Evolutionary conservation across 306 rosid species (phyloP).

Genomic region (Lupinus albus): DNA sequence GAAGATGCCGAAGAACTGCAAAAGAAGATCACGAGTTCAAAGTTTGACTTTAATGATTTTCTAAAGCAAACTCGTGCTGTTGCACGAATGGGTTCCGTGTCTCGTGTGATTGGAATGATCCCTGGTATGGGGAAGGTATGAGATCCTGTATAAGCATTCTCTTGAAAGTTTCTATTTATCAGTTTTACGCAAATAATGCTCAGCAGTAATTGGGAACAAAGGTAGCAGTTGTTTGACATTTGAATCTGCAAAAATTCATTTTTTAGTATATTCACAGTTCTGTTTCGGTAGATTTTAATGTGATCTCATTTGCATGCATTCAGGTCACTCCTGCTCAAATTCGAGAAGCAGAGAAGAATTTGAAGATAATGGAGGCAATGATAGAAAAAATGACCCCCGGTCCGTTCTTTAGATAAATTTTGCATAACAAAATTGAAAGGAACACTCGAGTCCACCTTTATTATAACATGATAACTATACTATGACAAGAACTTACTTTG

Average conservation of each 20-base stretch:
- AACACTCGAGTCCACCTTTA: slow-evolving; percentile 7
- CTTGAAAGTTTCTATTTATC: slow-evolving; percentile 14
- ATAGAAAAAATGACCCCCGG: slow-evolving; percentile 99
- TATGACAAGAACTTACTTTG: slow-evolving; percentile 20
- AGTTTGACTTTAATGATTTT: slow-evolving; percentile 96
- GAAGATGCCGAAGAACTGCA: slow-evolving; percentile 98
- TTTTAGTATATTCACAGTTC: slow-evolving; percentile 4
- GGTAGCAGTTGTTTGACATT: slow-evolving; percentile 22
- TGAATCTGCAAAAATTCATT: slow-evolving; percentile 2
- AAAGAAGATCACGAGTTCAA: slow-evolving; percentile 97
- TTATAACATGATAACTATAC: slow-evolving; percentile 12
- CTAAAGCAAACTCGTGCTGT: slow-evolving; percentile 95
- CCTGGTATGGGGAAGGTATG: slow-evolving; percentile 99
- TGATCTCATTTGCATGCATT: slow-evolving; percentile 31
- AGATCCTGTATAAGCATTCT: slow-evolving; percentile 24
- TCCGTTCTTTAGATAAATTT: slow-evolving; percentile 35
- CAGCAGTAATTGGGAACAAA: slow-evolving; percentile 10
- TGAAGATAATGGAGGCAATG: slow-evolving; percentile 87
- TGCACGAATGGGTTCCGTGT: slow-evolving; percentile 95
- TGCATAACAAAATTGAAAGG: slow-evolving; percentile 22
- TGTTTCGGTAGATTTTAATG: slow-evolving; percentile 19
- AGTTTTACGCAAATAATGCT: background rate
- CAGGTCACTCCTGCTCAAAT: slow-evolving; percentile 98
- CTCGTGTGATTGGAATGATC: slow-evolving; percentile 98
- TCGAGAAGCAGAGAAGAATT: slow-evolving; percentile 96